Percentiles rank a stretch among this genome's conserved stretches.
Conservation (phyloP, 306 rosid species). For the Corylus heterophylla region DNA sequence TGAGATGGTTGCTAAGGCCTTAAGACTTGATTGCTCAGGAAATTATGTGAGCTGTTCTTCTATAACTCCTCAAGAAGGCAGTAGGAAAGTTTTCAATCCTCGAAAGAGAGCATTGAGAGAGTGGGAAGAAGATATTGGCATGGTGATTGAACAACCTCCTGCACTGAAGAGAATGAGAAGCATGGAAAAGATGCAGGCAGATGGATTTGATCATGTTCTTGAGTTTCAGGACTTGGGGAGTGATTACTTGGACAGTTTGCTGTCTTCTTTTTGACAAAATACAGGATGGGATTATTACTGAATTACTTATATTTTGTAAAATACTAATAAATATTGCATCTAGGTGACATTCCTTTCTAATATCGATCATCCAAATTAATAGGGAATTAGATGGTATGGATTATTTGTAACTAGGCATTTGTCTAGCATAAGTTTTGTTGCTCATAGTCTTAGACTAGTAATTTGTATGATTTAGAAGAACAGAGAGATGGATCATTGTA, state of each 20-base stretch:
- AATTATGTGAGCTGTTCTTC: not conserved
- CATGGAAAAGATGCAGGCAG: conserved; percentile 33
- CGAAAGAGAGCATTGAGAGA: conserved; percentile 44
- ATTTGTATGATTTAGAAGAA: not conserved
- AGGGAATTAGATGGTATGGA: not conserved
- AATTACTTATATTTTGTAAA: not conserved
- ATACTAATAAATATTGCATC: not conserved
- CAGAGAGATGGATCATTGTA: not conserved
- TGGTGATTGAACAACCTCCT: conserved; percentile 43
- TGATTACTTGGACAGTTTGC: conserved; percentile 77
- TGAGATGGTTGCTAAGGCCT: conserved; percentile 55
- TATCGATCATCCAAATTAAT: not conserved
- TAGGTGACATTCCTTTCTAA: not conserved
- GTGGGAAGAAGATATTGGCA: conserved; percentile 36
- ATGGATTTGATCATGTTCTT: conserved; percentile 47
- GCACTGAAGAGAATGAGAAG: conserved; percentile 38
- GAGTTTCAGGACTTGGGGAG: conserved; percentile 84
- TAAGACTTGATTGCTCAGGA: conserved; percentile 28
- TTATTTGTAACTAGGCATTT: not conserved
- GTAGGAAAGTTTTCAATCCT: conserved; percentile 19
- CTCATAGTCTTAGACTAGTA: not conserved
- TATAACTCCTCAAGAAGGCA: not conserved
- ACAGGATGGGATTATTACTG: not conserved
- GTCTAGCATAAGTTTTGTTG: not conserved
- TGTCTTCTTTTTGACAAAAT: conserved; percentile 55